Conservation (phyloP, 2,329 filamentous ascomycete species). For the Elsinoe arachidis region DNA sequence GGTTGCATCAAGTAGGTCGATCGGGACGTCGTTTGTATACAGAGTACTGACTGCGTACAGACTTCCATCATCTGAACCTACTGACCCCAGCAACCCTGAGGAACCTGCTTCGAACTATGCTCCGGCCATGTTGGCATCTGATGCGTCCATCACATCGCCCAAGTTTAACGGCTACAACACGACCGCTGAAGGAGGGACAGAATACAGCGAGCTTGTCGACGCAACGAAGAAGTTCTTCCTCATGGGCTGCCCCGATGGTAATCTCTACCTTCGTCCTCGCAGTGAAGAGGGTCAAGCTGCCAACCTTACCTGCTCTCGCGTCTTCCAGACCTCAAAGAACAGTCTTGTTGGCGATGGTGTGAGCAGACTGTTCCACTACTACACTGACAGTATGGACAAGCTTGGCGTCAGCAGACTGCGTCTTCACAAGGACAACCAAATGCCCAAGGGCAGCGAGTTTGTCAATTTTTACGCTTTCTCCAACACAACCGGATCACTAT, state of each 20-base stretch:
- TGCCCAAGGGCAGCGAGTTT: constrained; percentile 8
- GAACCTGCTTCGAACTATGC: background rate
- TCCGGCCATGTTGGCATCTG: constrained; percentile 13
- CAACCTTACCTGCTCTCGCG: constrained; percentile 1
- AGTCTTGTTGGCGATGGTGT: background rate
- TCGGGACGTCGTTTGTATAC: too few species aligned
- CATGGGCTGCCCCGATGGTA: constrained; percentile 29
- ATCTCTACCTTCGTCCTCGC: constrained; percentile 26
- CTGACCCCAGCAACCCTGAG: too few species aligned
- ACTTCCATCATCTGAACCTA: too few species aligned
- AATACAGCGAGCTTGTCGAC: constrained; percentile 21
- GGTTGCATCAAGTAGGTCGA: constrained; percentile 13
- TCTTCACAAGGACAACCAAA: constrained; percentile 15
- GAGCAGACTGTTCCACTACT: constrained; percentile 27
- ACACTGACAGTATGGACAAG: constrained; percentile 26
- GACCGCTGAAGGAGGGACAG: constrained; percentile 16
- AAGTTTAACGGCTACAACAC: constrained; percentile 10
- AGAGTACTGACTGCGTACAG: too few species aligned
- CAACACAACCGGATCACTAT: background rate
- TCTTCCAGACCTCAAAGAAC: constrained; percentile 18
- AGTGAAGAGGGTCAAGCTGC: constrained; percentile 17
- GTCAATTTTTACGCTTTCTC: constrained; percentile 8
- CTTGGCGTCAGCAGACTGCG: constrained; percentile 28
- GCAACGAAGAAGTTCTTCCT: constrained; percentile 19
- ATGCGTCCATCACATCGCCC: constrained; percentile 17